phyloP scores from a whole-genome alignment of 1,284 basidiomycete species.

The Ceratobasidium sp. region DNA sequence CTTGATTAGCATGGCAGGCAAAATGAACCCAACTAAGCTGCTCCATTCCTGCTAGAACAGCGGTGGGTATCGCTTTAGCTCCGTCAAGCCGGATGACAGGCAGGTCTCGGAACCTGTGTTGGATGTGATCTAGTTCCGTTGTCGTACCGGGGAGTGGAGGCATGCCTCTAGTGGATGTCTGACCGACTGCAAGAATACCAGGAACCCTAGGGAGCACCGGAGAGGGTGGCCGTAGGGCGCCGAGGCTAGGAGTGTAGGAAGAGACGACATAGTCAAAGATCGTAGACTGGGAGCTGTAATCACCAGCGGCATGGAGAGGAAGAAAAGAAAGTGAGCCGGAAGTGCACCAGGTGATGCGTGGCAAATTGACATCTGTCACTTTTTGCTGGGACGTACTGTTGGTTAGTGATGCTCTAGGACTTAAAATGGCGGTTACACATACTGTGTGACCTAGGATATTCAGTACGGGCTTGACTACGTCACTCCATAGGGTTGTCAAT shows the following conservation, averaged over 20 bases:
- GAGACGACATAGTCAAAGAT: slow-evolving; percentile 14
- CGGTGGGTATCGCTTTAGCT: not conserved
- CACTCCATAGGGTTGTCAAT: not conserved
- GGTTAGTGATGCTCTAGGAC: not conserved
- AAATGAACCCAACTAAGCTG: slow-evolving; percentile 22
- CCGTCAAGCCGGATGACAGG: slow-evolving; percentile 4
- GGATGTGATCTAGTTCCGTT: slow-evolving; percentile 5
- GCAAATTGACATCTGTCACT: not conserved
- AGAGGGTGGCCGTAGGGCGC: not conserved
- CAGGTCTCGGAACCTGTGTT: not conserved
- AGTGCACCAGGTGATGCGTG: slow-evolving; percentile 27
- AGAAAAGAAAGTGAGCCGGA: slow-evolving; percentile 11
- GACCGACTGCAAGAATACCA: not conserved
- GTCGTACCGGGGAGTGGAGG: not conserved
- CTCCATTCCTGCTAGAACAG: not conserved
- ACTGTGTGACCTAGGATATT: slow-evolving; percentile 5
- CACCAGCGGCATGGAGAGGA: slow-evolving; percentile 15
- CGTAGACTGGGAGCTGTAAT: not conserved
- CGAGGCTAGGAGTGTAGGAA: slow-evolving; percentile 3
- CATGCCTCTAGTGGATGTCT: not conserved
- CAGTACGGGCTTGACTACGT: slow-evolving; percentile 15
- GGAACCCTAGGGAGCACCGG: not conserved
- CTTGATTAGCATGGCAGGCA: slow-evolving; percentile 33
- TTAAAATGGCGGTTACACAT: not conserved
- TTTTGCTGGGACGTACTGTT: not conserved